phyloP scores from a whole-genome alignment of 2,329 filamentous ascomycete species.

The Neonectria neomacrospora region DNA sequence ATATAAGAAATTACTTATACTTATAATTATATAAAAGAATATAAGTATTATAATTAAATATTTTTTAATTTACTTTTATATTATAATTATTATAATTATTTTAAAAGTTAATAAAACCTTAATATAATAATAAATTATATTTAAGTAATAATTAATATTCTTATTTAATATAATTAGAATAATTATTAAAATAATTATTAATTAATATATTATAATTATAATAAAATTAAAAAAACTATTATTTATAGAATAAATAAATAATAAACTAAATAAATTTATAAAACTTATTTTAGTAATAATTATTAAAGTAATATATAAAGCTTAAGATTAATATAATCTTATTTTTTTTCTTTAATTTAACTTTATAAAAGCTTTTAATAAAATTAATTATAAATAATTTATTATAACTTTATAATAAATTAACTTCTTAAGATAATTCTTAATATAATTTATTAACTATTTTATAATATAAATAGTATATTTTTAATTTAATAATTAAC shows the following conservation, averaged over 20 bases:
- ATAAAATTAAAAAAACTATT: neutral
- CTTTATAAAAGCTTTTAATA: neutral
- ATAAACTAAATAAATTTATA: neutral
- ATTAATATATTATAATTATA: neutral
- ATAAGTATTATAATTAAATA: too few relatives aligned
- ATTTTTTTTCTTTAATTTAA: neutral
- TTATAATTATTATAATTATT: too few relatives aligned
- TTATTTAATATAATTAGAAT: too few relatives aligned
- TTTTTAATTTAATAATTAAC: neutral
- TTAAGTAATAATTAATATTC: too few relatives aligned
- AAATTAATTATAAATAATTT: neutral
- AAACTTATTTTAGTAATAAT: neutral
- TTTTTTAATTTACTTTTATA: too few relatives aligned
- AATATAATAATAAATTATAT: too few relatives aligned
- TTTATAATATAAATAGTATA: neutral
- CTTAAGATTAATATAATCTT: neutral
- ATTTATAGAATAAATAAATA: neutral
- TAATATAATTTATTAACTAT: neutral
- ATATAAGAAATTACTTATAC: too few relatives aligned
- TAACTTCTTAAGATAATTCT: neutral
- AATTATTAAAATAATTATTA: too few relatives aligned
- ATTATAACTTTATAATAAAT: neutral
- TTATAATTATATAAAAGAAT: too few relatives aligned
- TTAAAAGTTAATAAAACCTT: too few relatives aligned
- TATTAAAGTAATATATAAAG: neutral